Base-by-base conservation (phyloP, 495 filamentous ascomycete genomes). In the Cladorrhinum samala region DNA sequence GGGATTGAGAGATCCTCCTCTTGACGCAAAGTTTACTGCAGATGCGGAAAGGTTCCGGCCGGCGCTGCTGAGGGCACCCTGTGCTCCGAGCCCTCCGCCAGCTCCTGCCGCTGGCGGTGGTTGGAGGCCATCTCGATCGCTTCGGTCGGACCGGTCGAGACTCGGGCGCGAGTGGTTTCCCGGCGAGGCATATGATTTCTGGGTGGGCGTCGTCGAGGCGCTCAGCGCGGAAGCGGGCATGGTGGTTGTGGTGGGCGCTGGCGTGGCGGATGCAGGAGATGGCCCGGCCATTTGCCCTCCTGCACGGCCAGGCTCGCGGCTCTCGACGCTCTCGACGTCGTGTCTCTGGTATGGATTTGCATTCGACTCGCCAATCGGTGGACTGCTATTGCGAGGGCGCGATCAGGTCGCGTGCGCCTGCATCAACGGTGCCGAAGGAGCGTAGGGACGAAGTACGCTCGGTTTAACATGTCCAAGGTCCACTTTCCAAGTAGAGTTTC, bases 161-260 rank as follows among this genome's bases (percentile, higher is more conserved):
- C 72, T 76, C 9, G 70, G 60, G 24, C 73, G 68, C 8, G 39
- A 41, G 23, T 71, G 55, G 42, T 58, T 67, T 68, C 55, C 38
- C n/a, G 67, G 83, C 61, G 78, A 74, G 59, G 75, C 75, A 53
- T 82, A 75, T 51, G 77, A 82, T 70, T 84, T 82, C 69, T 89
- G 86, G 63, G 83, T 83, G 63, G 86, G 85, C 52, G 82, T 84
- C 67, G 80, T 80, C 54, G 86, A 87, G 65, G 77, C 74, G 71
- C 73, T 78, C 67, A 79, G 69, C 70, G n/a, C n/a, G n/a, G n/a
- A n/a, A n/a, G n/a, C n/a, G n/a, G n/a, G n/a, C n/a, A n/a, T n/a
- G n/a, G n/a, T n/a, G n/a, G n/a, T n/a, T n/a, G n/a, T n/a, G n/a
- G n/a, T n/a, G n/a, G n/a, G n/a, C n/a, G n/a, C n/a, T n/a, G n/a